A percentile compares a stretch with the other conserved stretches of the same genome.
phyloP scores from a whole-genome alignment of 2,329 filamentous ascomycete genomes.

The Talaromyces amestolkiae region DNA sequence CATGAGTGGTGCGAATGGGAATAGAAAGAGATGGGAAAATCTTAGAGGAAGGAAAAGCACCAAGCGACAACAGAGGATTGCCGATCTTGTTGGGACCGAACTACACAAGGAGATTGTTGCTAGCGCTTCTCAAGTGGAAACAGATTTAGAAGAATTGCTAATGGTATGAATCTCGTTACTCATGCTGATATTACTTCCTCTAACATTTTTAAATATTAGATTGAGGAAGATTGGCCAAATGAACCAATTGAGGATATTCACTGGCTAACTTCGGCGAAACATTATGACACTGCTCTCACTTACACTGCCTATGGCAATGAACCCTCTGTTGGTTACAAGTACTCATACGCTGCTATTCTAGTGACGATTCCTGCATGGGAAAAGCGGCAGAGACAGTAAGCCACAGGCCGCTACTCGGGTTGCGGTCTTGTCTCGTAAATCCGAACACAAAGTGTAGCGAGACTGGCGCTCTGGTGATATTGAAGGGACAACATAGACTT shows the following conservation, averaged over 20 bases:
- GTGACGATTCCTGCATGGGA: neutral
- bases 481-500: too few species aligned
- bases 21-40: too few species aligned
- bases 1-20: too few species aligned
- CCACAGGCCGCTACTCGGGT: neutral
- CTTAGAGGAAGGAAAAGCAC: too few species aligned
- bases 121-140: too few species aligned
- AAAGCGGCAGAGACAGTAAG: neutral
- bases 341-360: neutral
- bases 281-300: neutral
- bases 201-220: neutral
- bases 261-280: neutral
- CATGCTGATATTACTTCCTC: neutral
- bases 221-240: neutral
- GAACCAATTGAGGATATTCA: neutral
- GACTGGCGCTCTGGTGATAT: too few species aligned
- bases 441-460: too few species aligned
- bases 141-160: neutral
- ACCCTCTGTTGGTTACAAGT: neutral
- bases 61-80: too few species aligned
- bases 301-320: neutral
- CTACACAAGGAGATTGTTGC: too few species aligned
- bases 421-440: neutral
- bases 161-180: neutral
- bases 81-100: too few species aligned